Evolutionary conservation across 2,329 filamentous ascomycete genomes (phyloP), one percentile per base, ranked within the genome.

Genomic region (Pseudogymnoascus verrucosus): DNA sequence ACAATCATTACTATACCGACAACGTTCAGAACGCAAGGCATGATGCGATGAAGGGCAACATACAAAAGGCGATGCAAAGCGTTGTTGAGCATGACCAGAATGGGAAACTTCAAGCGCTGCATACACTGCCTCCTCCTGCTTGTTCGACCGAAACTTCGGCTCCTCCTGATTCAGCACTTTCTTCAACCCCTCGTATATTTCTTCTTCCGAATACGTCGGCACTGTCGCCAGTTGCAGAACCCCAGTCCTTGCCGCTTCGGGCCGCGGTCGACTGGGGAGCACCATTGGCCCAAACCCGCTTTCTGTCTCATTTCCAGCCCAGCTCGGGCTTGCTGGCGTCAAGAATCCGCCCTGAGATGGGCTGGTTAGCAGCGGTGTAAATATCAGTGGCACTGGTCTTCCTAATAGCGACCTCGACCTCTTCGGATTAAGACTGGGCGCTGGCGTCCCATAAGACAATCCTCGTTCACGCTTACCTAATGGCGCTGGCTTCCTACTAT

Each of bases 1-100:
- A 73, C 47, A 74, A 74, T 47, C 70, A 74, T 42, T 72, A 73
- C 54, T 74, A 67, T 47, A 69, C 68, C 3, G 67, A 73, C 34
- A 73, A 68, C 4, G 64, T 73, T 7, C 66, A 72, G 36, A 68
- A 70, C 4, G 65, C 65, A 6, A 64, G 68, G 16, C 47, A 67
- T 16, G 61, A 68, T 28, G 62, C 40, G 14, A n/a, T 64, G 8
- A 66, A 60, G 36, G 16, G 60, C 21, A 21, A 37, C 16, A 59
- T 67, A 12, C 44, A 62, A 7, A 62, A 28, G 4, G 63, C 66
- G 4, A 34, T 67, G 40, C n/a, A 62, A 5, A 60, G 62, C 16
- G n/a, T n/a, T n/a, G 37, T 54, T 42, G 39, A 63, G 10, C 16
- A 66, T n/a, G 66, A 67, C 61, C 63, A 19, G 34, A 28, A 28